Conservation (phyloP, 2,329 filamentous ascomycete species). For the Aspergillus carbonarius region DNA sequence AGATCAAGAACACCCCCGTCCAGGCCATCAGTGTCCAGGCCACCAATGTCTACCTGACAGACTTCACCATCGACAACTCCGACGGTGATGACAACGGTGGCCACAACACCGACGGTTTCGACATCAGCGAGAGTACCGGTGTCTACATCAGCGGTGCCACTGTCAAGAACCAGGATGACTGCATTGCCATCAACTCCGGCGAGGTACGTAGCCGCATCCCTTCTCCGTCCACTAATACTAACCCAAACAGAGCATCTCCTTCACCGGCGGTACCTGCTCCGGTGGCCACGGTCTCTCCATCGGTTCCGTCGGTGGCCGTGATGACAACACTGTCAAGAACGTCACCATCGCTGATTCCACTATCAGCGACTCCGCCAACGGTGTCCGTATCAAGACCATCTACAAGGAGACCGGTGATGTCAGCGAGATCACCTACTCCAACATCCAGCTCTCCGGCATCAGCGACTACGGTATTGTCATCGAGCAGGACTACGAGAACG, state of each 20-base stretch:
- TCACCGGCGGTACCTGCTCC: conserved; percentile 31
- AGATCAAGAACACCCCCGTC: conserved; percentile 40
- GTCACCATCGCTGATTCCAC: conserved; percentile 52
- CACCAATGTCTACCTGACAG: conserved; percentile 52
- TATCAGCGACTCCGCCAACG: conserved; percentile 56
- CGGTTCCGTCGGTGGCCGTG: conserved; percentile 57
- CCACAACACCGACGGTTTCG: conserved; percentile 54
- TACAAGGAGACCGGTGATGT: conserved; percentile 54
- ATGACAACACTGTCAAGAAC: conserved; percentile 54
- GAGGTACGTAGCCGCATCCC: conserved; percentile 30
- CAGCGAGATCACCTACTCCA: conserved; percentile 52
- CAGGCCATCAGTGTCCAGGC: conserved; percentile 42
- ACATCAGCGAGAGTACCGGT: conserved; percentile 42
- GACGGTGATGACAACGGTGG: conserved; percentile 50
- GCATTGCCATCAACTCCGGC: conserved; percentile 59
- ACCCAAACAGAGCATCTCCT: conserved; percentile 25
- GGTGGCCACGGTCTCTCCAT: conserved; percentile 57
- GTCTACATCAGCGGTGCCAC: conserved; percentile 53
- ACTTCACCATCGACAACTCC: conserved; percentile 59
- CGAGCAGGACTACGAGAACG: conserved; percentile 58
- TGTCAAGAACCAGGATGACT: conserved; percentile 61
- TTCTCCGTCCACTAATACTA: too few relatives aligned
- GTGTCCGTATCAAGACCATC: conserved; percentile 60
- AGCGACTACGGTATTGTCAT: conserved; percentile 53
- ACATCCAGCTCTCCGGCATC: conserved; percentile 51